Base-by-base conservation (phyloP, 2,329 filamentous ascomycete species). In the Fusarium lyarnte region DNA sequence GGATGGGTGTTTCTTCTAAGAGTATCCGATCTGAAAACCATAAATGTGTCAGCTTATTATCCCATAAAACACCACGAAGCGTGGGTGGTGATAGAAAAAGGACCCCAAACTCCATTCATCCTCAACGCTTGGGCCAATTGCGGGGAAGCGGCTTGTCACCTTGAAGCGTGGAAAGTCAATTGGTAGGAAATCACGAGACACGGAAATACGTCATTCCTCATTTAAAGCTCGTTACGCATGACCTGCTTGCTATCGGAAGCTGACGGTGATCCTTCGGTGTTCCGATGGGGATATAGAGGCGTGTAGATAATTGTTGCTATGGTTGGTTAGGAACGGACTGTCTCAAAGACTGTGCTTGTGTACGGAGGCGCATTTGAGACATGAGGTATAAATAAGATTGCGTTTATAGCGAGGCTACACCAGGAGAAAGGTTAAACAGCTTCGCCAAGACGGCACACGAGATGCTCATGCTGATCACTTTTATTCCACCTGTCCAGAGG, bases 211-310 rank as follows among this genome's bases (percentile, higher is more conserved):
- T 73, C 70, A 72, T 72, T 43, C 25, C 25, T 57, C 38, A 52
- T 57, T 39, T 29, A n/a, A 53, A 36, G 25, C 64, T 63, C 55
- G 41, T 41, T 42, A 19, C 63, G 46, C 63, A 63, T 67, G 63
- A 67, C 54, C 52, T 39, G 17, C 29, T 41, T 49, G 33, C 27
- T 23, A 19, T 53, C 25, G 29, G 25, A 36, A 39, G 42, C 36
- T 19, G 36, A 31, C 65, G 66, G 70, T 38, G 66, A 63, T 73
- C 45, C 31, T 53, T 73, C 70, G 70, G 70, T 58, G 31, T 66
- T 72, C 70, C 70, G 60, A 73, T 42, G 70, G 70, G 39, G 61
- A 66, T 73, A 70, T 72, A 46, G 36, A 73, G 69, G 64, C 23
- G 38, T 64, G 46, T 52, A 19, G n/a, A n/a, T 8, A 61, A 38